A percentile compares a stretch with the other conserved stretches of the same genome.
phyloP scores from a whole-genome alignment of 1,284 basidiomycete genomes.

The Cutaneotrichosporon arboriforme region DNA sequence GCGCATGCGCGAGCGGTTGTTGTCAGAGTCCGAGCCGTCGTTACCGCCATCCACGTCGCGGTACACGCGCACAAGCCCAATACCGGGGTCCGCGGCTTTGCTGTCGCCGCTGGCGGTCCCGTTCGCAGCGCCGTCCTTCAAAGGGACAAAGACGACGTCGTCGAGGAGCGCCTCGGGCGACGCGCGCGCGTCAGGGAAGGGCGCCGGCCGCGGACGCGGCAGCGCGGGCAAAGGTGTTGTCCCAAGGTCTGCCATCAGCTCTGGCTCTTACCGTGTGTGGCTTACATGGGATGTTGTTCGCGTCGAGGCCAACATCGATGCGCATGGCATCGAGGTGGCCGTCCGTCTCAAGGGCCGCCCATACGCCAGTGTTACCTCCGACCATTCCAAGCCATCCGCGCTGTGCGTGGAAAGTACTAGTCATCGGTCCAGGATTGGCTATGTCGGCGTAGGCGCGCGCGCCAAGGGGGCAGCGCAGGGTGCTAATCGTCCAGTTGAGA shows the following conservation, averaged over 20 bases:
- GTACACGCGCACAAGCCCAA: conserved; percentile 10
- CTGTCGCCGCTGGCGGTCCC: conserved; percentile 1
- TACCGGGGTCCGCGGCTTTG: conserved; percentile 1
- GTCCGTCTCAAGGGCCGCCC: conserved; percentile 31
- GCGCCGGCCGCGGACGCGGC: conserved; percentile 13
- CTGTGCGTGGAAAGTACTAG: conserved; percentile 7
- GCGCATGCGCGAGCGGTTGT: conserved; percentile 10
- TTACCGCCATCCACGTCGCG: conserved; percentile 10
- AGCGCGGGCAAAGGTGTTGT: conserved; percentile 31
- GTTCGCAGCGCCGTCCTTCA: conserved; percentile 3
- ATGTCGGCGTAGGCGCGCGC: conserved; percentile 14
- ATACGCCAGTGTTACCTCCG: conserved; percentile 29
- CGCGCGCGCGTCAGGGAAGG: not conserved
- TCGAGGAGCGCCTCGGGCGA: conserved; percentile 9
- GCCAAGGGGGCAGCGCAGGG: conserved; percentile 22
- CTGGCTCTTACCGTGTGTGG: not conserved
- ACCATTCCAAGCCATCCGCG: conserved; percentile 38
- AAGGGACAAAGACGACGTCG: conserved; percentile 13
- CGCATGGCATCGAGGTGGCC: conserved; percentile 24
- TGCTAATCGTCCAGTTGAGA: conserved; percentile 25
- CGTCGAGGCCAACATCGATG: conserved; percentile 31
- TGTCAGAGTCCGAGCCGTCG: not conserved
- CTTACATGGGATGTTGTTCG: conserved; percentile 26
- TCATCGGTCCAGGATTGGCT: conserved; percentile 7
- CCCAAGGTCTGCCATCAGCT: conserved; percentile 18